These are phyloP conservation scores for Ceriops zippeliana DNA, from an alignment of 345 rosid species.

Conservation along the genomic window DNA sequence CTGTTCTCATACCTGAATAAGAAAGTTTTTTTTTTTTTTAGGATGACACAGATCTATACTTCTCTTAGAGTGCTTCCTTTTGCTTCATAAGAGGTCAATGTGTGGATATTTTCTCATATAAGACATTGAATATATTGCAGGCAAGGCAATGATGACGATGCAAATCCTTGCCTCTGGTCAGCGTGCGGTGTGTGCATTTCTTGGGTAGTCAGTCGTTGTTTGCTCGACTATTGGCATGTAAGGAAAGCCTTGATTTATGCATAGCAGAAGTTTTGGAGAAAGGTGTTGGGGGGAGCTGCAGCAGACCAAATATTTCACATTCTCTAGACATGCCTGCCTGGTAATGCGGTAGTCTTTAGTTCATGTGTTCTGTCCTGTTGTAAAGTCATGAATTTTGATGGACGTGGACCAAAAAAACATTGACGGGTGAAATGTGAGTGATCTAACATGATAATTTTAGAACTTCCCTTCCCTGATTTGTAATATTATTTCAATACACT, in stretches of 20 bases:
- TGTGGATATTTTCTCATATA: conserved; percentile 1
- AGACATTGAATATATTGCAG: conserved; percentile 18
- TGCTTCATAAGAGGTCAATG: neutral
- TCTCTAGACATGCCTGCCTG: conserved; percentile 3
- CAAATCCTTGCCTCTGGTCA: neutral
- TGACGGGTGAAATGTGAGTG: neutral
- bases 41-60: neutral
- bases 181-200: neutral
- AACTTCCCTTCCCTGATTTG: neutral
- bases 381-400: neutral
- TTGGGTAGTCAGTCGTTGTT: neutral
- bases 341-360: neutral
- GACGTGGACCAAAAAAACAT: no score
- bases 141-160: conserved; percentile 23
- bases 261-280: neutral
- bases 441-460: neutral
- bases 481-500: neutral
- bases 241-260: no score
- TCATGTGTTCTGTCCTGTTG: neutral
- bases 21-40: neutral
- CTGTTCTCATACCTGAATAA: neutral
- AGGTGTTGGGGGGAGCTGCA: neutral
- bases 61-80: conserved; percentile 7
- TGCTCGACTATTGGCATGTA: neutral
- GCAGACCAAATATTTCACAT: neutral